Evolutionary conservation across 805 yeast genomes (phyloP).

Genomic region (Torulaspora microellipsoides): DNA sequence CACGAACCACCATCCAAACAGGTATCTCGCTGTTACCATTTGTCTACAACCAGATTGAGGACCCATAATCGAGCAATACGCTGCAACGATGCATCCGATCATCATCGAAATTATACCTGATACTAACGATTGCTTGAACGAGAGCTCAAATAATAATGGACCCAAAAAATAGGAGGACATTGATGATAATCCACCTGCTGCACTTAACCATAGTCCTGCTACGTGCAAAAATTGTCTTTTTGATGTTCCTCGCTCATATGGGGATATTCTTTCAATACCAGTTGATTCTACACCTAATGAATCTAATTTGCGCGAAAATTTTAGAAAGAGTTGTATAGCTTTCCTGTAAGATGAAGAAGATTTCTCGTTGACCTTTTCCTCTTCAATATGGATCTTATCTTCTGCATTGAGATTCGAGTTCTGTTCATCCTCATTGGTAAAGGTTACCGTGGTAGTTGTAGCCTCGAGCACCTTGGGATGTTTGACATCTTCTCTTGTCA

Average conservation of each 20-base stretch:
- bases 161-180: slow-evolving; percentile 81
- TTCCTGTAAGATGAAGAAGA: neutral
- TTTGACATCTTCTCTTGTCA: slow-evolving; percentile 2
- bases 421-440: slow-evolving; percentile 5
- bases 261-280: slow-evolving; percentile 72
- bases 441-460: slow-evolving; percentile 1
- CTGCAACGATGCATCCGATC: slow-evolving; percentile 73
- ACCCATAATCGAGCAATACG: slow-evolving; percentile 82
- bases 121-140: slow-evolving; percentile 58
- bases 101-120: slow-evolving; percentile 60
- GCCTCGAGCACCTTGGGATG: slow-evolving; percentile 2
- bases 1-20: slow-evolving; percentile 85
- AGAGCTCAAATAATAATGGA: slow-evolving; percentile 63
- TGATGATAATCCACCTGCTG: slow-evolving; percentile 83
- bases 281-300: slow-evolving; percentile 64
- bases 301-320: slow-evolving; percentile 46
- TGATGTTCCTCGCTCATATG: slow-evolving; percentile 55
- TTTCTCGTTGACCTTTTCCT: neutral
- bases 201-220: slow-evolving; percentile 76
- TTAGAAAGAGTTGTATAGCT: neutral
- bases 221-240: slow-evolving; percentile 43
- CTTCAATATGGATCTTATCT: neutral
- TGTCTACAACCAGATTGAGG: slow-evolving; percentile 88
- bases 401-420: neutral
- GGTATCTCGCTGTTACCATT: slow-evolving; percentile 74